Evolutionary conservation across 306 rosid species (phyloP), one percentile per base, ranked within the genome.

Genomic region (Pachyrhizus erosus): DNA sequence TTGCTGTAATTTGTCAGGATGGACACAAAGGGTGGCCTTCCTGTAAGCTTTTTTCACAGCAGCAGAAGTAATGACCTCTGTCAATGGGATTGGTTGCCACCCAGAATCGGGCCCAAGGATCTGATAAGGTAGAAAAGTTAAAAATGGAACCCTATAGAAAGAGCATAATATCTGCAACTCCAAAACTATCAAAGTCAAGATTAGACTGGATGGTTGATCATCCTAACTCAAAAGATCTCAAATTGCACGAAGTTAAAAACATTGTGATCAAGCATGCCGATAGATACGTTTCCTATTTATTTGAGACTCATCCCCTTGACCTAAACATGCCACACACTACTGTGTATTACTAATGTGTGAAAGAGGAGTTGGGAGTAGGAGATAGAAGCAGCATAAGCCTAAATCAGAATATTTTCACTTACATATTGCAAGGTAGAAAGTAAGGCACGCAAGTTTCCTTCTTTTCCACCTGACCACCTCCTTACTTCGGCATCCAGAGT

Each of bases 1-100:
- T 74, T 93, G 99, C 85, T 95, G 99, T 74, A 95, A 85, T 84
- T 95, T 95, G 86, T 95, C 99, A 33, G 99, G 99, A 88, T 95
- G 98, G 54, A 95, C 98, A 71, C 93, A 95, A 20, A 95, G 91
- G 80, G 99, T 95, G 42, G 98, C 99, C 87, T 93, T 95, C 90
- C 98, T 90, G 92, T 95, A 95, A 71, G 96, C 98, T 87, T 82
- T 95, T 87, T 95, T 95, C 40, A 88, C 97, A 43, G 97, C 98
- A 77, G 93, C 94, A 69, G 99, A 87, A 69, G 99, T 93, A 75
- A 95, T 92, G 78, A 93, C 98, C 51, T 93, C 99, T 1, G 94
- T 95, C 49, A 95, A 82, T 52, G 96, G 99, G 77, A 93, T 83
- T 21, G 98, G 91, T 80, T 90, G 98, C 99, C 99, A 95, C 37